phyloP scores from a whole-genome alignment of 2,329 filamentous ascomycete species.

The Whalleya microplaca region DNA sequence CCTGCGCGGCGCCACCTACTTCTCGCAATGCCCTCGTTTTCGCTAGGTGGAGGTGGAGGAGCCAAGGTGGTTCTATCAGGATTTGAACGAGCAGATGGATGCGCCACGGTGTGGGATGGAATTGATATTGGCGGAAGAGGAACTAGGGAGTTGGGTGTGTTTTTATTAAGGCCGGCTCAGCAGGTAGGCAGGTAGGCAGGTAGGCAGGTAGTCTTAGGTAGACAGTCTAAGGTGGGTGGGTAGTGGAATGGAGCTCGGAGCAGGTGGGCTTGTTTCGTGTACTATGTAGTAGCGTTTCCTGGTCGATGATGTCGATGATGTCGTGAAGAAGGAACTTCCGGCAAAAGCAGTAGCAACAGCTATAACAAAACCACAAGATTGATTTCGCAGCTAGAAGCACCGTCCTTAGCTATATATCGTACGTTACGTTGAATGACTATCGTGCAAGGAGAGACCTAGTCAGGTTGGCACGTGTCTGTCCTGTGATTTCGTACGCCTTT shows the following conservation, averaged over 20 bases:
- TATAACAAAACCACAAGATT: background rate
- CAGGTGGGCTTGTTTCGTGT: background rate
- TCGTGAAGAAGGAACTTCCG: background rate
- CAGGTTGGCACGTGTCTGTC: background rate
- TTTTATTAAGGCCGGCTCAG: background rate
- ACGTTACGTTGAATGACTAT: background rate
- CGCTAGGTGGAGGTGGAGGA: background rate
- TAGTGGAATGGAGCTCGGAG: background rate
- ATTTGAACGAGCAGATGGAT: slow-evolving; percentile 17
- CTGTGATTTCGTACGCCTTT: background rate
- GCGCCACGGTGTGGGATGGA: slow-evolving; percentile 16
- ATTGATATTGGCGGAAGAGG: background rate
- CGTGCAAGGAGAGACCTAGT: background rate
- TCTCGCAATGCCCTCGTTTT: slow-evolving; percentile 20
- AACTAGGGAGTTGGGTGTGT: background rate
- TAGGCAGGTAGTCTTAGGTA: too few species aligned
- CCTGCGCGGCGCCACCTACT: slow-evolving; percentile 17
- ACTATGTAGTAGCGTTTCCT: background rate
- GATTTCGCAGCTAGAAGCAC: background rate
- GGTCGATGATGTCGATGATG: background rate
- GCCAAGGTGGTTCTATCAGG: background rate
- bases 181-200: too few species aligned
- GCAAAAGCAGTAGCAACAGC: background rate
- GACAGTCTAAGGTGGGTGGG: background rate
- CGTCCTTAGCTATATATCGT: background rate